These are phyloP conservation scores for Apiosordaria backusii DNA, from an alignment of 495 filamentous ascomycete genomes.

Conservation along the genomic window DNA sequence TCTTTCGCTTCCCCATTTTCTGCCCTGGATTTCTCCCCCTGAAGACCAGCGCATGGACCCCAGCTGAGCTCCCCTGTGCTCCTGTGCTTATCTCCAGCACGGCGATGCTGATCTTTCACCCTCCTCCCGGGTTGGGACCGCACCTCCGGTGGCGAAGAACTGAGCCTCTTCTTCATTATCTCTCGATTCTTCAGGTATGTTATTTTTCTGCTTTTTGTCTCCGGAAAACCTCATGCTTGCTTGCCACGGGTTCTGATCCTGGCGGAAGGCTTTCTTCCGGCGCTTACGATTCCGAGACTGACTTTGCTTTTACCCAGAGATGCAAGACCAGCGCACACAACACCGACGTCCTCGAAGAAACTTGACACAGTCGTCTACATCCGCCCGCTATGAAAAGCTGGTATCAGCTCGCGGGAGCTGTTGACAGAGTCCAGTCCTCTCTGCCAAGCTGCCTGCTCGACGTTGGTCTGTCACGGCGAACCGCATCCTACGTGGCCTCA, in stretches of 20 bases:
- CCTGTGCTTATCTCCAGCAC: not conserved
- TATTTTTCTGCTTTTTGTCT: not conserved
- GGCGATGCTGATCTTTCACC: slow-evolving; percentile 3
- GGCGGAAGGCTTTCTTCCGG: slow-evolving; percentile 17
- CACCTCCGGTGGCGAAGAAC: not conserved
- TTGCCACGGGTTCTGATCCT: not conserved
- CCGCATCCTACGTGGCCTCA: not conserved
- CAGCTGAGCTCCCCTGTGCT: not conserved
- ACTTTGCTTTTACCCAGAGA: slow-evolving; percentile 8
- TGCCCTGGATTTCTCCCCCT: not conserved
- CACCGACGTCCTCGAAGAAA: not conserved
- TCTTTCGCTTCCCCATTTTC: not conserved
- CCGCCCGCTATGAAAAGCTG: not conserved
- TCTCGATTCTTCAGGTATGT: slow-evolving; percentile 5
- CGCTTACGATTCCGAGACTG: slow-evolving; percentile 9
- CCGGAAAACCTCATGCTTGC: not conserved
- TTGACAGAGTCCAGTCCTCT: not conserved
- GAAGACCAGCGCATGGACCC: slow-evolving; percentile 2
- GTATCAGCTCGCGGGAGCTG: not conserved
- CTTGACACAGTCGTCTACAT: not conserved
- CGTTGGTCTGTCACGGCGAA: not conserved
- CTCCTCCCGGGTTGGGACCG: not conserved
- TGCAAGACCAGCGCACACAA: not conserved
- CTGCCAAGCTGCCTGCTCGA: not conserved
- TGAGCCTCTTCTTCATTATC: not conserved